Base-by-base conservation (phyloP, 495 filamentous ascomycete genomes). In the Hypoxylon rickii region DNA sequence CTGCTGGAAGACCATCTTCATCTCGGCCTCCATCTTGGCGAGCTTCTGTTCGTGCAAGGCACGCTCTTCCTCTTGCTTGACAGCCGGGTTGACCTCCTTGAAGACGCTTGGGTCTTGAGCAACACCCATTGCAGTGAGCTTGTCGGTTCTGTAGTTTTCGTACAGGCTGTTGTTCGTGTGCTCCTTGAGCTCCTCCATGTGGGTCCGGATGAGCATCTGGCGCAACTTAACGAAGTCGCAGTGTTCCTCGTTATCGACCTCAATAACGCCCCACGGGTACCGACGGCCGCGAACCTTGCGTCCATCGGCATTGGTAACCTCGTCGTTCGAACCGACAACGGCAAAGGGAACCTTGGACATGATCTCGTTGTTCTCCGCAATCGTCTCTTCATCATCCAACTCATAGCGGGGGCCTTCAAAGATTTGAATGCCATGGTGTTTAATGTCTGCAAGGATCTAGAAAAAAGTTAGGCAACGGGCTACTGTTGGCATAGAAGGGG, bases 1-100 rank as follows among this genome's bases (percentile, higher is more conserved):
- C 73, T 97, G 95, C 73, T 98, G 94, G 91, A 98, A 98, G 67
- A 98, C 94, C 94, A 97, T 97, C 90, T 97, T 97, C 94, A 98
- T 98, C 74, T 98, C 94, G 67, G 89, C 83, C 74, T 98, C 94
- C 94, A 98, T 98, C 90, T 98, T 98, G 64, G 90, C 88, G 59
- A 98, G 88, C 81, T 98, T 98, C 83, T 97, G 95, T 76, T 98
- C 94, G 83, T 98, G 94, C 45, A 98, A 82, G 46, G 85, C 83
- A 66, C 94, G 91, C 82, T 98, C 94, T 79, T 98, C 94, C 73
- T 98, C 94, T 75, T 97, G 95, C 88, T 98, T 98, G 73, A 97
- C 95, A 41, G 95, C 94, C 22, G 94, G 94, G 82, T 97, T 98
- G 81, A 98, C 93, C 84, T 98, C 94, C 83, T 97, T 98, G 89